Base-by-base conservation (phyloP, 2,329 filamentous ascomycete species). In the Pseudocercospora fijiensis region DNA sequence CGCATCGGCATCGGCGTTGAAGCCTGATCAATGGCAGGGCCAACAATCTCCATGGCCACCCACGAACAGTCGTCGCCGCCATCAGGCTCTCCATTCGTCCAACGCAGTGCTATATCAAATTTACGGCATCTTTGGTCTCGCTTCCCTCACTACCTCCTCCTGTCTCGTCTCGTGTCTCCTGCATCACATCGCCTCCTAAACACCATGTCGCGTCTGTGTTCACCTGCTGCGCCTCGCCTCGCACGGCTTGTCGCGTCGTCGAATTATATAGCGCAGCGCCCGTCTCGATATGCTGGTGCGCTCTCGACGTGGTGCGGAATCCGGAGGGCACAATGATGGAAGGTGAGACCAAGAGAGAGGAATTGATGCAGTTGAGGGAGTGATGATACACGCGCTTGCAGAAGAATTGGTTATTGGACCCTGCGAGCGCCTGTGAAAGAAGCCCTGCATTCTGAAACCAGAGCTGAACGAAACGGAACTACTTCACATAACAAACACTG, bases 171-270 rank as follows among this genome's bases (percentile, higher is more conserved):
- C 20, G 52, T 13, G n/a, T 56, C 10, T 33, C 18, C 26, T 33
- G n/a, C 52, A 37, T 1, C 52, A 22, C 28, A 27, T 16, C 16
- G 4, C 18, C 13, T 30, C 55, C 33, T 20, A 57, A 27, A 57
- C 55, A 43, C 27, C 11, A 28, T 27, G 49, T 26, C 16, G 22
- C 22, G 26, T 10, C 37, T 18, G 30, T 57, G 55, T 57, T 24
- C n/a, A 26, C n/a, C 33, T 43, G 55, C 55, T 57, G 55, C 33
- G 55, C 55, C 52, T 57, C 33, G 55, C 55, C 52, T 57, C 55
- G 18, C 10, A 26, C 26, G 28, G 30, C 55, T 41, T 3, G 49
- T 52, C 49, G 20, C 49, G 49, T 28, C 24, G 49, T 27, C 13
- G 13, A 26, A n/a, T 28, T 7, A n/a, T n/a, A n/a, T n/a, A 26